Conservation (phyloP, 768 basidiomycete species). For the Phaeolepiota aurea region DNA sequence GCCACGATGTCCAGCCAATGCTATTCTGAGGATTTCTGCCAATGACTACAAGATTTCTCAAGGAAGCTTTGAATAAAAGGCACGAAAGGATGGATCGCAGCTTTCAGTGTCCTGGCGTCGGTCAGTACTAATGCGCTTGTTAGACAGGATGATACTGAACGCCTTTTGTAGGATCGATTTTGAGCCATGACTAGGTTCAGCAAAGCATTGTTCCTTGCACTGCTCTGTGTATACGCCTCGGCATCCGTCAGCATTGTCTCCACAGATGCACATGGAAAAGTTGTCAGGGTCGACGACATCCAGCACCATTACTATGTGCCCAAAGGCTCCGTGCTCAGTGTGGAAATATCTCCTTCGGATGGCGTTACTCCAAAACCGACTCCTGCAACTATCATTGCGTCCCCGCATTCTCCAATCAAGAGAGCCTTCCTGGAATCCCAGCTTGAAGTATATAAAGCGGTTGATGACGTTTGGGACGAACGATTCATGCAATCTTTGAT, state of each 20-base stretch:
- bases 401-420: constrained; percentile 16
- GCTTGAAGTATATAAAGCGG: constrained; percentile 11
- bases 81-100: no score
- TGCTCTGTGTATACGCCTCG: not conserved
- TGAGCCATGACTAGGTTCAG: no score
- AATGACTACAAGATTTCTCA: no score
- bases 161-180: no score
- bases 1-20: no score
- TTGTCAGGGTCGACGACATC: constrained; percentile 2
- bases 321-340: not conserved
- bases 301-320: not conserved
- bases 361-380: constrained; percentile 6
- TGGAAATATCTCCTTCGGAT: constrained; percentile 4
- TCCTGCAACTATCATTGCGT: constrained; percentile 18
- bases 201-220: not conserved
- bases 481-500: constrained; percentile 18
- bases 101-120: no score
- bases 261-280: not conserved
- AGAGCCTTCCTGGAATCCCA: constrained; percentile 17
- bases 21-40: no score
- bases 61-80: no score
- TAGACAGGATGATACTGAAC: no score
- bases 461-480: constrained; percentile 26
- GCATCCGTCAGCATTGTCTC: not conserved
- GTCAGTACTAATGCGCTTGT: no score